Evolutionary conservation across 2,329 filamentous ascomycete genomes (phyloP).

Genomic region (Harringtonia lauricola): DNA sequence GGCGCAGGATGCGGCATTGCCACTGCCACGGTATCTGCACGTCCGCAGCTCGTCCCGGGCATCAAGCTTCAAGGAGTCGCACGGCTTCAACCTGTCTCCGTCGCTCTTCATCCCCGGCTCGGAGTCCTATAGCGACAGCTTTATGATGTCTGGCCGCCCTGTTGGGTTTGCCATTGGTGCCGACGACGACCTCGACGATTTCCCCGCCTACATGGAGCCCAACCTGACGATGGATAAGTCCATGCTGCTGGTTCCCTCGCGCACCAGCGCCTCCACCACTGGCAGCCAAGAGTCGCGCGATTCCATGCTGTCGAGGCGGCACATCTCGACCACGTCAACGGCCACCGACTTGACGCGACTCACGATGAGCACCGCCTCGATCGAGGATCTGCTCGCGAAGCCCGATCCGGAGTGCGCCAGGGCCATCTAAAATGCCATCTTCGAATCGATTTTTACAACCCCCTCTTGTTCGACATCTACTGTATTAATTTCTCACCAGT

Average conservation of each 20-base stretch:
- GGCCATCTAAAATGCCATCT: background rate
- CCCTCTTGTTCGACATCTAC: too few relatives aligned
- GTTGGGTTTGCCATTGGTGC: conserved; percentile 11
- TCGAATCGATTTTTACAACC: background rate
- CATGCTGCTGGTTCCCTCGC: conserved; percentile 25
- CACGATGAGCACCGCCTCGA: conserved; percentile 39
- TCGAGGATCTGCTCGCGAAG: conserved; percentile 18
- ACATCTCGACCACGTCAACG: conserved; percentile 41
- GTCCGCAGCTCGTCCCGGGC: conserved; percentile 33
- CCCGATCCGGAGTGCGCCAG: conserved; percentile 1
- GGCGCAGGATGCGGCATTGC: conserved; percentile 1
- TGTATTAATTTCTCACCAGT: too few relatives aligned
- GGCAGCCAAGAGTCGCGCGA: conserved; percentile 35
- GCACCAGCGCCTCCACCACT: conserved; percentile 45
- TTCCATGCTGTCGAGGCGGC: conserved; percentile 37
- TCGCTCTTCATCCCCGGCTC: conserved; percentile 46
- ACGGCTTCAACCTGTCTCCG: conserved; percentile 49
- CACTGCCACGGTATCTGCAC: conserved; percentile 19
- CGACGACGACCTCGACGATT: conserved; percentile 21
- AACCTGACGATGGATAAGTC: conserved; percentile 20
- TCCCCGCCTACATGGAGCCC: conserved; percentile 24
- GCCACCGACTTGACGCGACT: conserved; percentile 42
- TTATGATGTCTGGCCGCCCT: background rate
- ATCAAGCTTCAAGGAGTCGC: conserved; percentile 46
- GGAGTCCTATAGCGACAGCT: conserved; percentile 28